Evolutionary conservation across 805 yeast species (phyloP).

Genomic region (Zygotorulaspora chibaensis): DNA sequence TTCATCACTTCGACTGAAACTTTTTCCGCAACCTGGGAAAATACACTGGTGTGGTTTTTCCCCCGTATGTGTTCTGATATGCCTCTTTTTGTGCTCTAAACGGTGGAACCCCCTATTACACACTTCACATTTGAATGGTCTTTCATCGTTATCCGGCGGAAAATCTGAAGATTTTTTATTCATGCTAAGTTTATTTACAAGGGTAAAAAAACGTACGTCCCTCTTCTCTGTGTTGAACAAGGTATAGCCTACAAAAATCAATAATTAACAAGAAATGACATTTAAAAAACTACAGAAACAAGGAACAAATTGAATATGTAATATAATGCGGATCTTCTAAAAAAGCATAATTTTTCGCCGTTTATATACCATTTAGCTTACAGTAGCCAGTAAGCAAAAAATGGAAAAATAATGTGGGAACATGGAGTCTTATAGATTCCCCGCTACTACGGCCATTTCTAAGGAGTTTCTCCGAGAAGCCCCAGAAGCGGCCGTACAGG

Average conservation of each 20-base stretch:
- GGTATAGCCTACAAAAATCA: neutral
- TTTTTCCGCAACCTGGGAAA: constrained; percentile 73
- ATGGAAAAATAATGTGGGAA: neutral
- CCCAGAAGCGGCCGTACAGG: neutral
- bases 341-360: neutral
- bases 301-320: neutral
- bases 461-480: neutral
- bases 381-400: neutral
- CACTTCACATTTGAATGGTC: constrained; percentile 81
- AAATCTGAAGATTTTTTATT: constrained; percentile 5
- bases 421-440: neutral
- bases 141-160: constrained; percentile 27
- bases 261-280: neutral
- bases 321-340: neutral
- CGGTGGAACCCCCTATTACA: constrained; percentile 86
- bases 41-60: constrained; percentile 85
- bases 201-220: too few species aligned
- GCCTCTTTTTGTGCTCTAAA: constrained; percentile 85
- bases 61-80: constrained; percentile 87
- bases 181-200: constrained; percentile 1
- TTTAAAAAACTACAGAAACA: neutral
- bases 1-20: constrained; percentile 79
- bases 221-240: too few species aligned
- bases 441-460: neutral
- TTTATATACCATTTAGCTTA: neutral